Evolutionary conservation across 192 early-diverging fungal species (phyloP), one percentile per base, ranked within the genome.

Genomic region (Powellomyces hirtus): DNA sequence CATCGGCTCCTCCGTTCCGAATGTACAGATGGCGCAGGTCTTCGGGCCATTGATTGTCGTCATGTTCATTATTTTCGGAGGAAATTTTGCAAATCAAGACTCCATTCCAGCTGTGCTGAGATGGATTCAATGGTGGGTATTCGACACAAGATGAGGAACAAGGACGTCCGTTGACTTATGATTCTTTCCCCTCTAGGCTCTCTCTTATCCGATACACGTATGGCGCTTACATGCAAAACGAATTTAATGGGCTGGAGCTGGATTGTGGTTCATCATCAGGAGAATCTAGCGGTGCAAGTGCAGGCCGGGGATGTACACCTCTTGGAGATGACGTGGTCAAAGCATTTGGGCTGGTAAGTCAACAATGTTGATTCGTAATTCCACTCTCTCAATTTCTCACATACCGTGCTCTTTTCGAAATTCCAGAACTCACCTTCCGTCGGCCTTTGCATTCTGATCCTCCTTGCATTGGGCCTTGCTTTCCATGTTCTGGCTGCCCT

Each of bases 31-130:
- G 11, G 81, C 75, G 1, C 77, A 77, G 59, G 75, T 79, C 51
- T 40, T 83, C 14, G 76, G 73, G 11, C 81, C 81, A 7, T 56
- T 83, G 18, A 50, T 77, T 31, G 70, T 83, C 40, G 66, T 75
- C 30, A 36, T 78, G 16, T 83, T 83, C 45, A 51, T 83, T 2
- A 37, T 83, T 24, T 83, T 83, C 73, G 75, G 72, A 42, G 81
- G 81, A 0, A 66, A 77, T 2, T 50, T 83, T 18, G 42, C 75
- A 2, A 79, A 79, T 56, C 38, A 74, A 0, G 73, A 72, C n/a
- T 62, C 53, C 7, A 71, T 78, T 30, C 71, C 81, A 7, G 63
- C 60, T 36, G 75, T 76, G 2, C 76, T 82, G 37, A 51, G 77
- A 1, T 77, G 75, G 70, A 72, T 72, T 31, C 70, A 72, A 65